A percentile compares a stretch with the other conserved stretches of the same genome.
Conservation (phyloP, 768 basidiomycete species). For the Thelephora aurantiotincta region DNA sequence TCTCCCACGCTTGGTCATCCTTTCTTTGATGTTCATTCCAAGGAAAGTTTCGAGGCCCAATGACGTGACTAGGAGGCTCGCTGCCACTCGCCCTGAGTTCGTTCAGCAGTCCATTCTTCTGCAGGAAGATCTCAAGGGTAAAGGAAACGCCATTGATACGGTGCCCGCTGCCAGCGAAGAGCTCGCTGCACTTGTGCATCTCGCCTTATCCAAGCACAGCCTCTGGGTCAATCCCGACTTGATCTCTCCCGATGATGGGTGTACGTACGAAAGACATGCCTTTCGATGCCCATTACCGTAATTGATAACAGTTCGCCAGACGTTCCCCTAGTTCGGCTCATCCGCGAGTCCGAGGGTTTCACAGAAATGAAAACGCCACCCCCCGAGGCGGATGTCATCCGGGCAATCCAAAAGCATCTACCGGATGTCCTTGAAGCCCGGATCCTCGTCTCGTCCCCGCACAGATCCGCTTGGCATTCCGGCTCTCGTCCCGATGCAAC, state of each 20-base stretch:
- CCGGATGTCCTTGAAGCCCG: conserved; percentile 40
- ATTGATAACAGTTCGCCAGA: too few species aligned
- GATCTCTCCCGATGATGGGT: conserved; percentile 9
- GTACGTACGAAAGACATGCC: too few species aligned
- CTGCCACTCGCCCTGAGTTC: too few species aligned
- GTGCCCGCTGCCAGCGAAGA: conserved; percentile 19
- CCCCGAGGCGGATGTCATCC: conserved; percentile 37
- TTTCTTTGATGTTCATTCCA: background rate
- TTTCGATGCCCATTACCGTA: too few species aligned
- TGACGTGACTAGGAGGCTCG: background rate
- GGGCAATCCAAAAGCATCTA: conserved; percentile 40
- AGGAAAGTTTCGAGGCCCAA: background rate
- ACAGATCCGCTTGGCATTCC: conserved; percentile 23
- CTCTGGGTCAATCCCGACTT: conserved; percentile 52
- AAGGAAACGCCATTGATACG: too few species aligned
- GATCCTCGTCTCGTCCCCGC: conserved; percentile 36
- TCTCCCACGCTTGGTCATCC: background rate
- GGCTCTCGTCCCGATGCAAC: conserved; percentile 14
- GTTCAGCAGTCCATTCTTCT: too few species aligned
- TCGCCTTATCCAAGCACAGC: conserved; percentile 59
- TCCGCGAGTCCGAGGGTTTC: too few species aligned
- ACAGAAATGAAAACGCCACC: too few species aligned
- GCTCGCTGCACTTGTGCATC: conserved; percentile 31
- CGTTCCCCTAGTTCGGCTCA: too few species aligned
- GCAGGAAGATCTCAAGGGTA: too few species aligned